Evolutionary conservation across 306 rosid species (phyloP).

Genomic region (Pueraria montana): DNA sequence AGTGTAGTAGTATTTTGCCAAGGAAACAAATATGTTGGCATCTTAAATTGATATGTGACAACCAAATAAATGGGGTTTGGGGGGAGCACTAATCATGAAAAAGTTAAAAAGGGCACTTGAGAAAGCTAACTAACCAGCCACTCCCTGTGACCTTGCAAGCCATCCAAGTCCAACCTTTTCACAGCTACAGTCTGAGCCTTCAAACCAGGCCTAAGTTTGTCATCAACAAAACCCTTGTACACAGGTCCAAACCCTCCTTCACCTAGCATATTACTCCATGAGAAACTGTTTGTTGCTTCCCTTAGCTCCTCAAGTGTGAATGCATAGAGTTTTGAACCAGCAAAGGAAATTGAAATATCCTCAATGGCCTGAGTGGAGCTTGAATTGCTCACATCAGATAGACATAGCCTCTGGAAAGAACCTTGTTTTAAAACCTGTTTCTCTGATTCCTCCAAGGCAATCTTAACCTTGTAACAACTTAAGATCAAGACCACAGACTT

Average conservation of each 20-base stretch:
- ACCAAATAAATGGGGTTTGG: conserved; percentile 1
- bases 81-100: background rate
- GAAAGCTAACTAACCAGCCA: conserved; percentile 89
- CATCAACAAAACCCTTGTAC: conserved; percentile 81
- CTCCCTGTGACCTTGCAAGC: conserved; percentile 90
- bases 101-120: background rate
- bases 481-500: conserved; percentile 67
- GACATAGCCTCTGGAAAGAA: conserved; percentile 70
- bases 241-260: conserved; percentile 98
- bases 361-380: conserved; percentile 64
- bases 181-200: conserved; percentile 90
- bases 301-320: conserved; percentile 77
- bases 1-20: background rate
- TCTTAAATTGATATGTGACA: conserved; percentile 23
- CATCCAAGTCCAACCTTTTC: conserved; percentile 80
- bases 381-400: conserved; percentile 71
- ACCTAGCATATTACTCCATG: conserved; percentile 75
- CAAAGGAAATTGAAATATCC: conserved; percentile 73
- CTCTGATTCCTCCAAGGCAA: conserved; percentile 49
- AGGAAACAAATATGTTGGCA: background rate
- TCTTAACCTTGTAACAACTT: conserved; percentile 62
- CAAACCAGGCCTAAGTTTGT: conserved; percentile 66
- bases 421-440: conserved; percentile 47
- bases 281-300: conserved; percentile 68
- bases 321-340: conserved; percentile 67